Evolutionary conservation across 257 asterid species (phyloP).

Genomic region (Haberlea rhodopensis): DNA sequence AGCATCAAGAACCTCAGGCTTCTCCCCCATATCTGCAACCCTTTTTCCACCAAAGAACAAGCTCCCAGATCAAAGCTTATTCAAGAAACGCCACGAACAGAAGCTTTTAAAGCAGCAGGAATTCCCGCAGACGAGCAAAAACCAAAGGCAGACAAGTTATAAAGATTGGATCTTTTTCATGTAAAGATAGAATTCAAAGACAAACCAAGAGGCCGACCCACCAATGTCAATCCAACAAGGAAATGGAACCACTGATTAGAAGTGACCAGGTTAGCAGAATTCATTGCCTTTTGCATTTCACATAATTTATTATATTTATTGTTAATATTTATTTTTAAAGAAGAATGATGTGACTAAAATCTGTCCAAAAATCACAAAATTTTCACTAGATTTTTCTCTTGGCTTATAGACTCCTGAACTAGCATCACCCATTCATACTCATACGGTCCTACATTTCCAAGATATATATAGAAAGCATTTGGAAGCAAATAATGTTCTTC

Average conservation of each 20-base stretch:
- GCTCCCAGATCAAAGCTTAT: not conserved
- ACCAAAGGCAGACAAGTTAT: not conserved
- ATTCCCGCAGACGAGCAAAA: not conserved
- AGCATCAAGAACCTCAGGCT: conserved; percentile 19
- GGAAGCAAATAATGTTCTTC: conserved; percentile 18
- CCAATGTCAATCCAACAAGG: not conserved
- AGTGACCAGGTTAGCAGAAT: conserved; percentile 50
- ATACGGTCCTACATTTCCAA: conserved; percentile 28
- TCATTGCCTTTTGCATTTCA: conserved; percentile 44
- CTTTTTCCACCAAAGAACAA: not conserved
- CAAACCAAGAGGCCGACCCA: not conserved
- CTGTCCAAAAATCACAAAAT: conserved; percentile 1
- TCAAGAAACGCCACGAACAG: conserved; percentile 8
- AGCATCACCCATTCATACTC: conserved; percentile 30
- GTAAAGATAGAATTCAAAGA: no score
- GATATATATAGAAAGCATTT: conserved; percentile 20
- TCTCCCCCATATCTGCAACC: conserved; percentile 1
- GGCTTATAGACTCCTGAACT: conserved; percentile 37
- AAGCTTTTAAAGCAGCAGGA: no score
- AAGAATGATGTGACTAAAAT: conserved; percentile 3
- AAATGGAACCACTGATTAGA: conserved; percentile 35
- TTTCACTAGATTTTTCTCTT: conserved; percentile 7
- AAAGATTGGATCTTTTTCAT: not conserved
- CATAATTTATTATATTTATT: conserved; percentile 5
- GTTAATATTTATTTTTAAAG: conserved; percentile 18